Evolutionary conservation across 1,284 basidiomycete genomes (phyloP), one percentile per base, ranked within the genome.

Genomic region (Irpex rosettiformis): DNA sequence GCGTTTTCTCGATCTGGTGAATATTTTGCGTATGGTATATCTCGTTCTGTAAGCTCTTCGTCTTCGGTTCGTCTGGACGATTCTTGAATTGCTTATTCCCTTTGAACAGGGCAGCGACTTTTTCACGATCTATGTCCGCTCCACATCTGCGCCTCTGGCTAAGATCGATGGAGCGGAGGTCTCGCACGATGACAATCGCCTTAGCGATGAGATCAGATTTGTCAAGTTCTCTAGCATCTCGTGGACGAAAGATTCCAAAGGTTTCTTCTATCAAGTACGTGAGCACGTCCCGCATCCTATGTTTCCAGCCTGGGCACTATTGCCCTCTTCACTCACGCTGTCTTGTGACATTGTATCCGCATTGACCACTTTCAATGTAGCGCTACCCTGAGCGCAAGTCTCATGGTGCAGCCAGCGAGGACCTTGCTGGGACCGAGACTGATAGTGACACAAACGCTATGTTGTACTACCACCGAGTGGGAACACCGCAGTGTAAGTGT

Each of bases 251-350:
- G 89, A 93, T 70, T 86, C 83, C 58, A 85, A 84, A 62, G 90
- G 91, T 1, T 92, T 93, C 71, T 91, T 92, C 73, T 93, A 93
- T 70, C 89, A 91, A 76, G 88, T 88, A 63, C 48, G 68, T 61
- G 43, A 55, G 45, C 25, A 55, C 27, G 25, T 24, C 63, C 37
- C 22, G 56, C 42, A 6, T 43, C 33, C 11, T 33, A 27, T 25
- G 37, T 27, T 11, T 47, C 13, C n/a, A 24, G 18, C 22, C 18
- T 27, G 11, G 28, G 18, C 55, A 11, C 18, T 27, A 37, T 6
- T 37, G 16, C 16, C 33, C 10, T 37, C 33, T 37, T 37, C 33
- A 37, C 33, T 37, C 33, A 37, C 33, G 33, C 4, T 37, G 33
- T 37, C 33, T 37, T 16, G 33, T 37, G 25, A 48, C 52, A 27